phyloP scores from a whole-genome alignment of 352 stramenopile species.

The Plasmopara muralis region DNA sequence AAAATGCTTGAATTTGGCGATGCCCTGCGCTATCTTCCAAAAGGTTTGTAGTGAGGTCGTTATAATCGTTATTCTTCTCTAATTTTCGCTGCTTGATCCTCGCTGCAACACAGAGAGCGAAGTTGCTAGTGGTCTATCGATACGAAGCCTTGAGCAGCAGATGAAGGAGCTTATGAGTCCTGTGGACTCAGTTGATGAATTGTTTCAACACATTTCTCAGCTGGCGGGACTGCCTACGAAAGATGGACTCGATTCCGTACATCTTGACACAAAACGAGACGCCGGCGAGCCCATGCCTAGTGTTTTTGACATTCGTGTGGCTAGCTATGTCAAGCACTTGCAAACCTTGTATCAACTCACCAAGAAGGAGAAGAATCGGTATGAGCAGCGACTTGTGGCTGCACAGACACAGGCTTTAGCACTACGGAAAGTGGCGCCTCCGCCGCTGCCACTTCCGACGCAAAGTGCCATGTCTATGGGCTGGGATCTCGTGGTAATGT shows the following conservation, averaged over 20 bases:
- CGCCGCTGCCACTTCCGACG: conserved; percentile 68
- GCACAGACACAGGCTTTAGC: conserved; percentile 48
- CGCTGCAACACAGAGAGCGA: conserved; percentile 26
- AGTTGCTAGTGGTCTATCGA: conserved; percentile 19
- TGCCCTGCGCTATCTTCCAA: conserved; percentile 43
- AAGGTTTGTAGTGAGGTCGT: conserved; percentile 22
- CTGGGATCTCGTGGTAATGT: conserved; percentile 69
- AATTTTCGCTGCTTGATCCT: background rate
- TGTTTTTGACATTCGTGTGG: conserved; percentile 62
- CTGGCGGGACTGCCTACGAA: conserved; percentile 32
- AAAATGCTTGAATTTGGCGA: conserved; percentile 72
- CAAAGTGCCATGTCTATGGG: conserved; percentile 81
- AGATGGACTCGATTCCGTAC: conserved; percentile 12
- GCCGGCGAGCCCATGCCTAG: conserved; percentile 22
- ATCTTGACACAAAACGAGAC: conserved; percentile 13
- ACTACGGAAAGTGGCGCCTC: conserved; percentile 62
- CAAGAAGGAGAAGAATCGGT: conserved; percentile 76
- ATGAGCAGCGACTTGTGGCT: conserved; percentile 59
- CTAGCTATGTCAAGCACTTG: conserved; percentile 65
- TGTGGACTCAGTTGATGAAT: conserved; percentile 67
- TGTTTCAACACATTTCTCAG: conserved; percentile 77
- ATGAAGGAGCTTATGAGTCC: conserved; percentile 68
- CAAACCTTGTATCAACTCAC: conserved; percentile 65
- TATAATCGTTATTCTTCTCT: background rate
- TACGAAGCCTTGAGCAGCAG: conserved; percentile 43